These are phyloP conservation scores for Metschnikowia baotianmanensis DNA, from an alignment of 805 yeast species.

Conservation along the genomic window DNA sequence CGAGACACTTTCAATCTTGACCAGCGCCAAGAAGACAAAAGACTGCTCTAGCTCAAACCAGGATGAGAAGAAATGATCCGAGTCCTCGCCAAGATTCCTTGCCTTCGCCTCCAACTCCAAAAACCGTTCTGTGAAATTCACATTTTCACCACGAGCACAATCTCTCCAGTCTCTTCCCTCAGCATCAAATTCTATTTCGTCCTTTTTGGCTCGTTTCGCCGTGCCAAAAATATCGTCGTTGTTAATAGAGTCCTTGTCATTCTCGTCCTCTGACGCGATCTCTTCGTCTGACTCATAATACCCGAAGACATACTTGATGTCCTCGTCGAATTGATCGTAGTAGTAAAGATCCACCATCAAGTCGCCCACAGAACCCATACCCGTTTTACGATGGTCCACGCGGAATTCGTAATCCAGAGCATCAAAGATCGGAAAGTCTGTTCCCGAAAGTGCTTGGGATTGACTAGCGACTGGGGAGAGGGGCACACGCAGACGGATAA, in stretches of 20 bases:
- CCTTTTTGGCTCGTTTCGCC: slow-evolving; percentile 22
- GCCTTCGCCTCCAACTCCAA: slow-evolving; percentile 17
- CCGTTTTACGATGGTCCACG: slow-evolving; percentile 5
- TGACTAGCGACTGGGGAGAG: slow-evolving; percentile 14
- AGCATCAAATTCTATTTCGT: slow-evolving; percentile 50
- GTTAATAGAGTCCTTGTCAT: slow-evolving; percentile 7
- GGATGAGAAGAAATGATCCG: slow-evolving; percentile 28
- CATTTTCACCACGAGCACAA: slow-evolving; percentile 59
- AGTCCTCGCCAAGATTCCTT: slow-evolving; percentile 17
- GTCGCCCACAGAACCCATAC: slow-evolving; percentile 26
- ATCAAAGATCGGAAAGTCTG: slow-evolving; percentile 14
- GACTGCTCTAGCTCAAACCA: slow-evolving; percentile 26
- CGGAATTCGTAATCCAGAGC: slow-evolving; percentile 12
- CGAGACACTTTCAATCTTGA: slow-evolving; percentile 26
- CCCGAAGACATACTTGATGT: slow-evolving; percentile 58
- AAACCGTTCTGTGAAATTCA: slow-evolving; percentile 23
- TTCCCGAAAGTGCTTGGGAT: slow-evolving; percentile 3
- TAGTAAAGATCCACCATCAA: slow-evolving; percentile 53
- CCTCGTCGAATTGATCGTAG: slow-evolving; percentile 69
- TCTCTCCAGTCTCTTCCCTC: slow-evolving; percentile 73
- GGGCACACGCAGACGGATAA: slow-evolving; percentile 25
- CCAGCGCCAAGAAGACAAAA: slow-evolving; percentile 25
- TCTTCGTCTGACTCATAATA: slow-evolving; percentile 40
- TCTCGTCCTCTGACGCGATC: slow-evolving; percentile 6
- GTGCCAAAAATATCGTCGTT: slow-evolving; percentile 14